phyloP scores from a whole-genome alignment of 179 eudicot species.

The Beta lomatogona region DNA sequence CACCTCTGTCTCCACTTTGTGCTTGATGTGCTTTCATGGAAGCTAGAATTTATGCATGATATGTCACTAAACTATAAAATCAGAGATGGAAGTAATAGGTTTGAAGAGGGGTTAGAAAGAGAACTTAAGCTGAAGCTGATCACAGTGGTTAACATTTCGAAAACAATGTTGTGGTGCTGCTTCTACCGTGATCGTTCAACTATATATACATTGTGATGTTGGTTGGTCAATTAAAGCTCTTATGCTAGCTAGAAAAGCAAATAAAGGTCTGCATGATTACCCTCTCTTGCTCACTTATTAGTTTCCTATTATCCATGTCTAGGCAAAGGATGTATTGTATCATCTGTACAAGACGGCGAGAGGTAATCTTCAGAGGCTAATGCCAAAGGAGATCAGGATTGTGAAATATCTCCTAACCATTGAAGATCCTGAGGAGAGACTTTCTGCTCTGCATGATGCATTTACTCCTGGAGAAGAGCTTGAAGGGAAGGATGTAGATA shows the following conservation, averaged over 20 bases:
- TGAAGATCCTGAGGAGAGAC: constrained; percentile 81
- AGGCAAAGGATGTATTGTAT: constrained; percentile 86
- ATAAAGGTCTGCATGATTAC: neutral
- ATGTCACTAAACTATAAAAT: neutral
- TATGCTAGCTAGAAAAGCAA: neutral
- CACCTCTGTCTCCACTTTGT: neutral
- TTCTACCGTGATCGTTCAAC: neutral
- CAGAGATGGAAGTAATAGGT: neutral
- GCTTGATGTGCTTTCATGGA: neutral
- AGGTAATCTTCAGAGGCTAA: constrained; percentile 73
- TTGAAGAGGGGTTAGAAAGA: neutral
- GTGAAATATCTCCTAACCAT: constrained; percentile 76
- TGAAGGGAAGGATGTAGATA: constrained; percentile 68
- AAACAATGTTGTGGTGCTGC: neutral
- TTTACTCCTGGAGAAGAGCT: constrained; percentile 87
- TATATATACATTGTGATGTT: neutral
- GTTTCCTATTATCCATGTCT: constrained; percentile 9
- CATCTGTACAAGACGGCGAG: constrained; percentile 74
- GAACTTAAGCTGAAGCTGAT: neutral
- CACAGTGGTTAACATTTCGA: neutral
- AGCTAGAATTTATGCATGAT: neutral
- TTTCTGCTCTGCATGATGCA: constrained; percentile 73
- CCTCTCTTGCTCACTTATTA: neutral
- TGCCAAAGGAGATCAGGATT: constrained; percentile 86
- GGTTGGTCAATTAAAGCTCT: neutral